Evolutionary conservation across 2,329 filamentous ascomycete species (phyloP), one percentile per base, ranked within the genome.

Genomic region (Aspergillus fumigatiaffinis): DNA sequence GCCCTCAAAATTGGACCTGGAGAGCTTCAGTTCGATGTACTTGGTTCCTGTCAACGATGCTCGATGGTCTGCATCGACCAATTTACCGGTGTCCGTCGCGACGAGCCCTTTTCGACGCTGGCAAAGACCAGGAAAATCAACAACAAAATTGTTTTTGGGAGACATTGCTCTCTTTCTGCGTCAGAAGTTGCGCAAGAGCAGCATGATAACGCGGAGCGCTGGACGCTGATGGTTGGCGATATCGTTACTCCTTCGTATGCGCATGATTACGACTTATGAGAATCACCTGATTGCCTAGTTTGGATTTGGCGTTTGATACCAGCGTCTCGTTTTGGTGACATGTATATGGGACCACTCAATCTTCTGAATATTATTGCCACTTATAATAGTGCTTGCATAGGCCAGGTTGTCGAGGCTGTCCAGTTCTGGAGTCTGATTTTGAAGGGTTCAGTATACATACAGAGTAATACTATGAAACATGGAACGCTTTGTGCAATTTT

Each of bases 1-100:
- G 80, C 75, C 17, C 67, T 96, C 44, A 79, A 76, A 8, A 88
- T 97, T 56, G 89, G 88, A 0, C 59, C 66, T 0, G 60, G 63
- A 1, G 57, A 69, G 20, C 44, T 72, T 26, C 64, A 54, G 1
- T 72, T 80, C 23, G 68, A 88, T 60, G 84, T 95, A 67, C 76
- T 97, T 4, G 93, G 92, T 0, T 84, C 89, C 3, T 99, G 94
- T 68, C 84, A 91, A 59, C 81, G 94, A 58, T 99, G 94, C 66
- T 92, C 96, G 72, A 97, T 99, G 92, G 88, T 99, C 9, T 97
- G 93, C 70, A 85, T 97, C 49, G 87, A 99, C 68, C 94, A 97
- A 72, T 79, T 86, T 50, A 96, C 88, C 12, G 92, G 87, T 0
- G 81, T 86, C 61, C 89, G 86, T 71, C 85, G 87, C 61, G 86